phyloP scores from a whole-genome alignment of 2,329 filamentous ascomycete species.

The Fusarium sp. region DNA sequence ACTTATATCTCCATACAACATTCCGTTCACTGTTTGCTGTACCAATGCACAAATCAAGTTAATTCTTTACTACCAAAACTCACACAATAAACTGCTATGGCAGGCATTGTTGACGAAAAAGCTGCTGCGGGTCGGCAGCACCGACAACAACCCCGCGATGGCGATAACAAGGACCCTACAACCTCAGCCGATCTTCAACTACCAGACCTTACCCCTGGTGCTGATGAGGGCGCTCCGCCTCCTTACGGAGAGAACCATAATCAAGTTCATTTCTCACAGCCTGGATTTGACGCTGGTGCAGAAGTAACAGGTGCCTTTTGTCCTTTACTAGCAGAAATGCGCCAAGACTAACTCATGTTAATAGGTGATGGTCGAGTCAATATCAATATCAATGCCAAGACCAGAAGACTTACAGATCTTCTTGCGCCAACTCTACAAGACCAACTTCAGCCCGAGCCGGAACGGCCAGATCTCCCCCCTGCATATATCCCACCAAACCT shows the following conservation, averaged over 20 bases:
- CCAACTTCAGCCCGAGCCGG: slow-evolving; percentile 65
- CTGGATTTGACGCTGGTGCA: slow-evolving; percentile 73
- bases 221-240: slow-evolving; percentile 62
- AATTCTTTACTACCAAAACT: background rate
- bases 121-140: slow-evolving; percentile 42
- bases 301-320: slow-evolving; percentile 64
- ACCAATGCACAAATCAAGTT: slow-evolving; percentile 6
- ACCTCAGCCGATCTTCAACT: slow-evolving; percentile 58
- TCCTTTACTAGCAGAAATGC: background rate
- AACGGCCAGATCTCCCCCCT: slow-evolving; percentile 66
- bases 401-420: slow-evolving; percentile 73
- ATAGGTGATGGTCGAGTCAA: slow-evolving; percentile 81
- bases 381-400: slow-evolving; percentile 82
- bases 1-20: slow-evolving; percentile 11
- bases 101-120: slow-evolving; percentile 49
- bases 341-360: slow-evolving; percentile 34
- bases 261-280: slow-evolving; percentile 70
- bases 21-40: background rate
- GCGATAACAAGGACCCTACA: slow-evolving; percentile 48
- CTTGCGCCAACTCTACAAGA: slow-evolving; percentile 73
- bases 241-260: slow-evolving; percentile 71
- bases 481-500: slow-evolving; percentile 81
- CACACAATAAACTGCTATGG: slow-evolving; percentile 41
- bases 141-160: slow-evolving; percentile 29
- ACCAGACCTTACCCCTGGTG: slow-evolving; percentile 57